Conservation (phyloP, 2,329 filamentous ascomycete species). For the Cytospora mali region DNA sequence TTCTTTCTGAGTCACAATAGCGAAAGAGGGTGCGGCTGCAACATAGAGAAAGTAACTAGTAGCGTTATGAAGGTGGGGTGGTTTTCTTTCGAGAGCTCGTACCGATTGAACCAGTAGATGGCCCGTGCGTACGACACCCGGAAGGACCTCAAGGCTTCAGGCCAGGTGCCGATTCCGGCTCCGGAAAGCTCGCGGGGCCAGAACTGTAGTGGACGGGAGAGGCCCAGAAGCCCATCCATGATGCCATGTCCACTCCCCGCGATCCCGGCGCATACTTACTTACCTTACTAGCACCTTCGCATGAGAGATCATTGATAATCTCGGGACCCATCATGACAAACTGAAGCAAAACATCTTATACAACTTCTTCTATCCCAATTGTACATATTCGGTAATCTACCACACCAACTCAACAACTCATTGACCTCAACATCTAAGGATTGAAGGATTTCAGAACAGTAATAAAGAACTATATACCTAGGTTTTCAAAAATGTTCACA, state of each 20-base stretch:
- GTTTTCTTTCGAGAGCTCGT: not conserved
- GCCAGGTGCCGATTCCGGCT: not conserved
- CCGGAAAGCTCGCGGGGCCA: not conserved
- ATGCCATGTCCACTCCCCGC: not conserved
- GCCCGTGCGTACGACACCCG: not conserved
- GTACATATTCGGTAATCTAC: not conserved
- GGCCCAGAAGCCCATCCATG: not conserved
- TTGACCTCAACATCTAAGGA: not conserved
- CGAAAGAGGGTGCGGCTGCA: not conserved
- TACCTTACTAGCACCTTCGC: not conserved
- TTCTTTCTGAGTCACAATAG: slow-evolving; percentile 13
- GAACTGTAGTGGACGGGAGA: not conserved
- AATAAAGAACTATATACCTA: too few species aligned
- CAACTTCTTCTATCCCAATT: not conserved
- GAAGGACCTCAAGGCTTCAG: not conserved
- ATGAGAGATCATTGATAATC: not conserved
- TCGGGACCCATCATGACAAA: not conserved
- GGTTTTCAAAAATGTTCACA: slow-evolving; percentile 95
- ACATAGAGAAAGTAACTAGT: not conserved
- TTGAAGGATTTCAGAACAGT: too few species aligned
- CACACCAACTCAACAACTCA: not conserved
- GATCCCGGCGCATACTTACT: not conserved
- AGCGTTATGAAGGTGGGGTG: slow-evolving; percentile 7
- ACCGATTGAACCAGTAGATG: not conserved
- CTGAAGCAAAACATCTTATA: not conserved